Evolutionary conservation across 352 stramenopile genomes (phyloP), one percentile per base, ranked within the genome.

Genomic region (Pythium plurisporium): DNA sequence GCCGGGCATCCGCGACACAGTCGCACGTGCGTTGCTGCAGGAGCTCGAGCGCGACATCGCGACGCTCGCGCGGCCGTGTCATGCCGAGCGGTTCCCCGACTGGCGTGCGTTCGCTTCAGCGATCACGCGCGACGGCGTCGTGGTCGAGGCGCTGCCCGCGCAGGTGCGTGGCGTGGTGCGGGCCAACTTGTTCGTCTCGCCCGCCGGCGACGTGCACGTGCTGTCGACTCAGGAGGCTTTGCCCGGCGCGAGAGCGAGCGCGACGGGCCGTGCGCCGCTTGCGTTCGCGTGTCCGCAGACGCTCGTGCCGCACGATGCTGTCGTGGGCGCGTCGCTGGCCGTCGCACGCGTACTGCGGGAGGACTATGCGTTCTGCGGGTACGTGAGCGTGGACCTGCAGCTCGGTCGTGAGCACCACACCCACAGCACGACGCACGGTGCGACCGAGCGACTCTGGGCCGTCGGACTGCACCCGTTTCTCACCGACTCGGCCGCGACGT

Each of bases 201-300:
- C 89, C 4, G 68, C 67, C 31, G 82, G 86, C 17, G 64, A 77
- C 19, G 71, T 92, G 30, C 79, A 87, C 46, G 53, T 92, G 12
- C 69, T 84, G 20, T 89, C 77, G 23, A 90, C 84, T 25, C 76
- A 89, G 19, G 78, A 95, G 64, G 51, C 79, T 7, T 30, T 94
- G 27, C 38, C n/a, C n/a, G n/a, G n/a, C n/a, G n/a, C n/a, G n/a
- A n/a, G 42, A 56, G 59, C 37, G 47, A 29, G 25, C 30, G 55
- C n/a, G n/a, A n/a, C 50, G 37, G 55, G 58, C 27, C 76, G 76
- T 3, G 54, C 54, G 50, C 65, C 71, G 14, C 50, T 91, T 14
- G 81, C 75, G 10, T 89, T 73, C 47, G 70, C 85, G 15, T 94
- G 93, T 59, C 89, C 89, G 10, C 87, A 96, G 65, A 82, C 72